Percentiles rank a stretch among this genome's conserved stretches.
Conservation (phyloP, 768 basidiomycete genomes). For the Neoboletus subvelutipes region DNA sequence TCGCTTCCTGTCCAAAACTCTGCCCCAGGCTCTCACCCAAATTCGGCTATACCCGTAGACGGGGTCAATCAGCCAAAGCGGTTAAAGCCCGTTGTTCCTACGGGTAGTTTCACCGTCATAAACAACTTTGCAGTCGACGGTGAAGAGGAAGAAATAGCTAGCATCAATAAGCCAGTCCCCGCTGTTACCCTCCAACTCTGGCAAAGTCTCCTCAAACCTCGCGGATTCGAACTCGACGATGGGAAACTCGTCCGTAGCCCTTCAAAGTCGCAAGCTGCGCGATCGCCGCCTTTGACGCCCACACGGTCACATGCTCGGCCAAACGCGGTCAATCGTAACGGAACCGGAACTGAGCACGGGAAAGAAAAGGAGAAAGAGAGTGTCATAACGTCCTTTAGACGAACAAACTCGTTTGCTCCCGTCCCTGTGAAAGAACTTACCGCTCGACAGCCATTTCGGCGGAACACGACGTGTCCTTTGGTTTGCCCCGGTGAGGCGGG, state of each 20-base stretch:
- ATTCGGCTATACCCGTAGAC: conserved; percentile 12
- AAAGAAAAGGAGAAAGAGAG: conserved; percentile 29
- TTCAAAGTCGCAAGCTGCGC: conserved; percentile 40
- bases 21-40: conserved; percentile 12
- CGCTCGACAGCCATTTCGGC: conserved; percentile 47
- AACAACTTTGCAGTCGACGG: conserved; percentile 20
- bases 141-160: conserved; percentile 57
- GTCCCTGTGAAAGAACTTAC: conserved; percentile 22
- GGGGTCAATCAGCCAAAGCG: conserved; percentile 20
- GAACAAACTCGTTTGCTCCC: conserved; percentile 65
- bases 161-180: conserved; percentile 56
- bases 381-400: conserved; percentile 59
- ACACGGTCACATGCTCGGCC: conserved; percentile 13
- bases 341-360: not conserved
- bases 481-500: conserved; percentile 18
- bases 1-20: conserved; percentile 16
- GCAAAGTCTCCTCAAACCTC: conserved; percentile 62
- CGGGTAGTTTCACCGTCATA: conserved; percentile 21
- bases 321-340: not conserved
- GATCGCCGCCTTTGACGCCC: conserved; percentile 19
- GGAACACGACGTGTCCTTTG: conserved; percentile 33
- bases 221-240: conserved; percentile 61
- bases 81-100: conserved; percentile 12
- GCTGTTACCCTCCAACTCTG: conserved; percentile 66
- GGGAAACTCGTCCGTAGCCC: conserved; percentile 64